Evolutionary conservation across 371 early-diverging fungal genomes (phyloP).

Genomic region (Funneliformis caledonium): DNA sequence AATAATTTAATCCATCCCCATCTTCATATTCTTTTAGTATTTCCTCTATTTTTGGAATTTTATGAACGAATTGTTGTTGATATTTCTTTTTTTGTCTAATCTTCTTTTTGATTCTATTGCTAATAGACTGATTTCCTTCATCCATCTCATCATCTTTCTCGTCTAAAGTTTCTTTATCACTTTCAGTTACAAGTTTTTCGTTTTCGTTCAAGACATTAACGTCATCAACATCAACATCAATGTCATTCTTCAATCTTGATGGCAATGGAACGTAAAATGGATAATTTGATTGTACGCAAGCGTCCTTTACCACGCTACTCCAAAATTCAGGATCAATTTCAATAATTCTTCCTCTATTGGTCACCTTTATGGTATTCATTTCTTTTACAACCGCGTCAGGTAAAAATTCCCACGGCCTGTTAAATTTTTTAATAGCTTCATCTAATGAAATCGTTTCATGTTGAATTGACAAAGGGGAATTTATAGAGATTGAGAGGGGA

Average conservation of each 20-base stretch:
- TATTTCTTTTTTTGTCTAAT: neutral
- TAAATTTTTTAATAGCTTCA: neutral
- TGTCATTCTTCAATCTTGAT: no score
- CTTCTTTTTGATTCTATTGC: neutral
- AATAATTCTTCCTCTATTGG: neutral
- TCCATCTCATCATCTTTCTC: neutral
- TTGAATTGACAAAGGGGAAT: no score
- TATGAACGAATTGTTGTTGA: neutral
- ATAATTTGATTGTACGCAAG: constrained; percentile 33
- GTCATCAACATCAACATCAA: neutral
- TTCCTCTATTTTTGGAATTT: neutral
- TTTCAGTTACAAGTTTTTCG: neutral
- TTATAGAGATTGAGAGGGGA: neutral
- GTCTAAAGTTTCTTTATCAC: neutral
- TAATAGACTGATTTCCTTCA: neutral
- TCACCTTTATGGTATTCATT: neutral
- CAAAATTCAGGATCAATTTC: neutral
- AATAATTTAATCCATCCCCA: constrained; percentile 10
- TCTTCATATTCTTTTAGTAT: neutral
- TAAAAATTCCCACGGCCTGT: neutral
- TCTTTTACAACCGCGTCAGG: neutral
- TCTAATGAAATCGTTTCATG: neutral
- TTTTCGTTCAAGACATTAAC: neutral
- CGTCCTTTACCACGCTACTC: constrained; percentile 6
- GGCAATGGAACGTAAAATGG: constrained; percentile 14